Conservation (phyloP, 352 stramenopile genomes). For the Elongisporangium undulatum region DNA sequence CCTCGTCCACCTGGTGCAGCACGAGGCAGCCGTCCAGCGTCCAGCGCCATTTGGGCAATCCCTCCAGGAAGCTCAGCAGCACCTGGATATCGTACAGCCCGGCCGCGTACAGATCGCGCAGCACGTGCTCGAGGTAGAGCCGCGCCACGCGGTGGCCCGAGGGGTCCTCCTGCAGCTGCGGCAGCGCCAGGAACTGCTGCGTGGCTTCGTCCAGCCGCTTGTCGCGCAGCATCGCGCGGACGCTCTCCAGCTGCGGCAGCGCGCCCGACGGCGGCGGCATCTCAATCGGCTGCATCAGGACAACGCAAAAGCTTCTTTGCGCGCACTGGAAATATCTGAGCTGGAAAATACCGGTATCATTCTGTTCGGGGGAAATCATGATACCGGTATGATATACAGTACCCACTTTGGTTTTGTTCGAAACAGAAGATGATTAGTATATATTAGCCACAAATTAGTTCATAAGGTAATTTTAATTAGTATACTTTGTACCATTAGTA, state of each 20-base stretch:
- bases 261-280: slow-evolving; percentile 9
- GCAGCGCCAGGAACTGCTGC: slow-evolving; percentile 50
- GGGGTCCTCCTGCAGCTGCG: slow-evolving; percentile 16
- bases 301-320: neutral
- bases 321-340: neutral
- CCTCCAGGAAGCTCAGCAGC: slow-evolving; percentile 67
- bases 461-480: too few relatives aligned
- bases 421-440: too few relatives aligned
- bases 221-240: slow-evolving; percentile 36
- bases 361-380: neutral
- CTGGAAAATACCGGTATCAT: neutral
- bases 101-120: slow-evolving; percentile 62
- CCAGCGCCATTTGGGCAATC: slow-evolving; percentile 63
- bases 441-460: too few relatives aligned
- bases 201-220: slow-evolving; percentile 55
- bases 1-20: slow-evolving; percentile 49
- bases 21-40: slow-evolving; percentile 65
- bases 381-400: neutral
- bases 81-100: slow-evolving; percentile 58
- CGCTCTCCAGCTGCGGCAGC: slow-evolving; percentile 22
- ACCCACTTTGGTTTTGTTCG: too few relatives aligned
- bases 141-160: slow-evolving; percentile 14
- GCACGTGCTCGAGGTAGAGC: slow-evolving; percentile 44
- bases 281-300: neutral
- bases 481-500: too few relatives aligned